Conservation (phyloP, 345 rosid species). For the Draba incana region DNA sequence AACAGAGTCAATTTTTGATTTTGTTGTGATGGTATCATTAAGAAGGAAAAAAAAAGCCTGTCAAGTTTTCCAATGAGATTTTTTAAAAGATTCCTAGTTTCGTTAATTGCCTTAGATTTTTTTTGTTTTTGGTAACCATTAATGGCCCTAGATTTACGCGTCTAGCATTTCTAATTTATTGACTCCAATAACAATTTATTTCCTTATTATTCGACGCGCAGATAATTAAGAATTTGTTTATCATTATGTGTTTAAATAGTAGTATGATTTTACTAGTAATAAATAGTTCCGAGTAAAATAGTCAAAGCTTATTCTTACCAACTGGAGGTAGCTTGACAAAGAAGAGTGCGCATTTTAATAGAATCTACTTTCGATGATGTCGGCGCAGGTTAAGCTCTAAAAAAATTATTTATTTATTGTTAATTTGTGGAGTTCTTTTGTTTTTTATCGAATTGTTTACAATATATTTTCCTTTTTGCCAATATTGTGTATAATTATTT, state of each 20-base stretch:
- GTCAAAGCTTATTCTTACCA: slow-evolving; percentile 40
- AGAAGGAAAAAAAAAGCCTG: too few relatives aligned
- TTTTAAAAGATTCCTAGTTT: too few relatives aligned
- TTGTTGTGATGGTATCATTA: too few relatives aligned
- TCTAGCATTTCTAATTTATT: neutral
- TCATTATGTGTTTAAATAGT: too few relatives aligned
- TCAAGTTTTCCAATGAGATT: too few relatives aligned
- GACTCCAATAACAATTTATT: too few relatives aligned
- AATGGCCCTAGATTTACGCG: neutral
- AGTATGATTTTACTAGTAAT: too few relatives aligned
- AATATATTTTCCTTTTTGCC: slow-evolving; percentile 11
- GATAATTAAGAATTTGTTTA: neutral
- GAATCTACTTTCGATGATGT: slow-evolving; percentile 51
- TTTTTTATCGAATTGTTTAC: slow-evolving; percentile 15
- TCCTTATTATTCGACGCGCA: neutral
- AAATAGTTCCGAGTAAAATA: neutral
- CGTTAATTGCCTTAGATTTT: too few relatives aligned
- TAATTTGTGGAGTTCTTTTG: slow-evolving; percentile 21
- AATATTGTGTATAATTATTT: slow-evolving; percentile 15
- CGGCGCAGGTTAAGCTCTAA: slow-evolving; percentile 58
- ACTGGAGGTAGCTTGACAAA: slow-evolving; percentile 58
- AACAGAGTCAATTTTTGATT: too few relatives aligned
- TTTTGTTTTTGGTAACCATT: too few relatives aligned
- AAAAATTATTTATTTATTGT: neutral
- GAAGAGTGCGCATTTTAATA: slow-evolving; percentile 74